Evolutionary conservation across 1,284 basidiomycete species (phyloP).

Genomic region (Ustilago bromivora): DNA sequence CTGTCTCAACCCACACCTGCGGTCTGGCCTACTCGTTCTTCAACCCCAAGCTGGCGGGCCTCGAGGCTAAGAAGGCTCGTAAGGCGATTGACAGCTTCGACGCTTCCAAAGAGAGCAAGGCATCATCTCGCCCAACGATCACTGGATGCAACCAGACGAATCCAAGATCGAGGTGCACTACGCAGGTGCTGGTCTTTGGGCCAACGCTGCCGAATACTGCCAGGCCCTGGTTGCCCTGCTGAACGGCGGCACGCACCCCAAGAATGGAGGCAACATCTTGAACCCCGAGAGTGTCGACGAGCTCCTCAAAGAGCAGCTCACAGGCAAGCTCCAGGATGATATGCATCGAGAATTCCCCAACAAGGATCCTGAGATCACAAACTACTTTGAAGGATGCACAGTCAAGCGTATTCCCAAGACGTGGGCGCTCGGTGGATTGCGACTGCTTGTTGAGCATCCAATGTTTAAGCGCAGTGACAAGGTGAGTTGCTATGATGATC

Average conservation of each 20-base stretch:
- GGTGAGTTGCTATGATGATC: background rate
- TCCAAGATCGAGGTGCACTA: constrained; percentile 56
- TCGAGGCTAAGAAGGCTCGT: constrained; percentile 22
- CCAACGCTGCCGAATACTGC: constrained; percentile 45
- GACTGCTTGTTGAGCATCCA: constrained; percentile 34
- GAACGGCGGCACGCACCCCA: constrained; percentile 59
- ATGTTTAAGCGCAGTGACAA: constrained; percentile 39
- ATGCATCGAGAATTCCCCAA: constrained; percentile 41
- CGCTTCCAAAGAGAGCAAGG: constrained; percentile 22
- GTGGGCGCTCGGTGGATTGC: constrained; percentile 42
- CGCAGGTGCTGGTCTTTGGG: constrained; percentile 46
- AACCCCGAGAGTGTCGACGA: constrained; percentile 49
- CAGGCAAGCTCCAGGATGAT: constrained; percentile 36
- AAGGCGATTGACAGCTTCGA: constrained; percentile 42
- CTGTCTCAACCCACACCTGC: constrained; percentile 52
- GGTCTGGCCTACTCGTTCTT: constrained; percentile 51
- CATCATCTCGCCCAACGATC: constrained; percentile 31
- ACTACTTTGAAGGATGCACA: constrained; percentile 39
- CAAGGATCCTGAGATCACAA: constrained; percentile 31
- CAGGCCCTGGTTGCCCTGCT: constrained; percentile 56
- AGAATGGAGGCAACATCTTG: constrained; percentile 53
- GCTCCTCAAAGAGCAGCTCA: constrained; percentile 52
- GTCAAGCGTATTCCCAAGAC: constrained; percentile 43
- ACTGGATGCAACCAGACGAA: constrained; percentile 43
- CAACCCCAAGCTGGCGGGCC: constrained; percentile 36